Percentiles rank a stretch among this genome's conserved stretches.
Evolutionary conservation across 2,329 filamentous ascomycete genomes (phyloP).

Genomic region (Elsinoe necatrix): DNA sequence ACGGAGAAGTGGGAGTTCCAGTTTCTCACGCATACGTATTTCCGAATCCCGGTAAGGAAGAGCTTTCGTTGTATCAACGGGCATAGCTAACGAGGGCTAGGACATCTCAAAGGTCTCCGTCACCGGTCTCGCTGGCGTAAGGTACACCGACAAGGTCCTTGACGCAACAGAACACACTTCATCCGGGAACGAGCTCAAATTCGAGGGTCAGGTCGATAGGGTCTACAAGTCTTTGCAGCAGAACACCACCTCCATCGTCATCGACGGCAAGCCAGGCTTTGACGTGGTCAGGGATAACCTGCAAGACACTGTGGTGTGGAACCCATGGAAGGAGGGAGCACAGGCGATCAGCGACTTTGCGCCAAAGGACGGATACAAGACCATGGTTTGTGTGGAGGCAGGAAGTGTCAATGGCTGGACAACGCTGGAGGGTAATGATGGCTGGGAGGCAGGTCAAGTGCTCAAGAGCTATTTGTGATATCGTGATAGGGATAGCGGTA

Average conservation of each 20-base stretch:
- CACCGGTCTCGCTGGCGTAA: conserved; percentile 64
- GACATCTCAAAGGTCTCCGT: conserved; percentile 69
- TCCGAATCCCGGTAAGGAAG: conserved; percentile 61
- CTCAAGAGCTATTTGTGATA: conserved; percentile 32
- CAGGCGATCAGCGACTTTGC: conserved; percentile 75
- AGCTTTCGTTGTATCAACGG: neutral
- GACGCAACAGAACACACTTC: conserved; percentile 56
- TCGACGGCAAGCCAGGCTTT: conserved; percentile 57
- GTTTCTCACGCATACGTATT: conserved; percentile 83
- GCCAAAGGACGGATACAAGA: conserved; percentile 81
- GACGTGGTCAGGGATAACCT: conserved; percentile 76
- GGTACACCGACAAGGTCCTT: conserved; percentile 77
- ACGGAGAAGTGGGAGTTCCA: conserved; percentile 80
- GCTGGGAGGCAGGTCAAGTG: conserved; percentile 56
- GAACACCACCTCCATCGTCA: conserved; percentile 54
- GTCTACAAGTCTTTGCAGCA: conserved; percentile 65
- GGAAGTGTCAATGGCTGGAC: conserved; percentile 76
- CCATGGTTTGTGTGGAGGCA: conserved; percentile 92
- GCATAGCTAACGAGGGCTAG: conserved; percentile 37
- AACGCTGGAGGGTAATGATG: conserved; percentile 70
- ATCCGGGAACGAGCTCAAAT: conserved; percentile 54
- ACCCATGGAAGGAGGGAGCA: conserved; percentile 85
- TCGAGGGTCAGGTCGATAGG: conserved; percentile 76
- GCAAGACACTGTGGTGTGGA: conserved; percentile 88
- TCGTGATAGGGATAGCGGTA: neutral